phyloP scores from a whole-genome alignment of 345 rosid genomes.

The Rhodamnia rubescens region DNA sequence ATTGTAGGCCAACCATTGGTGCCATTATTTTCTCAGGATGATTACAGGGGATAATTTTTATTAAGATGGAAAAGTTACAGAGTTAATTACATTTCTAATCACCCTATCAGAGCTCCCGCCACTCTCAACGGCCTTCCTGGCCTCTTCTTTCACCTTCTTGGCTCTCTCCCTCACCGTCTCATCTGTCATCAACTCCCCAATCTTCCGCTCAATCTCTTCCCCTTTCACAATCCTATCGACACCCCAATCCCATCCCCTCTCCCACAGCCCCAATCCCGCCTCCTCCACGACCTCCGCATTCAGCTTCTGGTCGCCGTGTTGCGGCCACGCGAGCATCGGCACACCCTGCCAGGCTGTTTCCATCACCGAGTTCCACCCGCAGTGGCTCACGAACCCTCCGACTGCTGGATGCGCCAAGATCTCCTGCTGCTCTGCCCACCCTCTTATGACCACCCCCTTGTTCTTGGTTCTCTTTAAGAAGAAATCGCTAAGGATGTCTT shows the following conservation, averaged over 20 bases:
- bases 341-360: slow-evolving; percentile 33
- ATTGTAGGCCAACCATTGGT: not conserved
- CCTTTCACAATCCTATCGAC: too few species aligned
- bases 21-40: not conserved
- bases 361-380: slow-evolving; percentile 18
- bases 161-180: slow-evolving; percentile 11
- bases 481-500: too few species aligned
- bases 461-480: too few species aligned
- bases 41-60: not conserved
- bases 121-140: slow-evolving; percentile 7
- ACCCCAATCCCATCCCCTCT: slow-evolving; percentile 16
- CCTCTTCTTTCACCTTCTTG: slow-evolving; percentile 11
- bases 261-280: slow-evolving; percentile 17
- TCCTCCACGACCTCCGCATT: slow-evolving; percentile 19
- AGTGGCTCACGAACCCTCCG: slow-evolving; percentile 20
- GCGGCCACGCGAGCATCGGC: slow-evolving; percentile 29
- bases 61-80: not conserved
- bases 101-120: slow-evolving; percentile 10
- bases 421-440: slow-evolving; percentile 30
- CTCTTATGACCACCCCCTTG: not conserved
- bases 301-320: slow-evolving; percentile 26
- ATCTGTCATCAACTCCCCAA: slow-evolving; percentile 18
- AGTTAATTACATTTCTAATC: not conserved
- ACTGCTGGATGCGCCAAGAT: slow-evolving; percentile 19
- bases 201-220: slow-evolving; percentile 21